phyloP scores from a whole-genome alignment of 2,329 filamentous ascomycete species.

The Talaromyces funiculosus region DNA sequence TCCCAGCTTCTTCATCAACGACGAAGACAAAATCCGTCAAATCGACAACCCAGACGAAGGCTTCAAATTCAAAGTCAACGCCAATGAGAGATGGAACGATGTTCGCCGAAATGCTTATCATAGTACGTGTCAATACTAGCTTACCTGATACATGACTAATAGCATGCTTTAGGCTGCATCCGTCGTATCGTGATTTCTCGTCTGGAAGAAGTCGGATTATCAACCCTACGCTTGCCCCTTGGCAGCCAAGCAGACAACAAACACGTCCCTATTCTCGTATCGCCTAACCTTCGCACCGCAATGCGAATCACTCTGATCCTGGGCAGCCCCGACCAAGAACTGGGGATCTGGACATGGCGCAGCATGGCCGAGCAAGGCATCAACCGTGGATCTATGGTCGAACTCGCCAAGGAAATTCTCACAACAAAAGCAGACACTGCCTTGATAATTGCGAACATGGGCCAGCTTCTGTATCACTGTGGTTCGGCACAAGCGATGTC shows the following conservation, averaged over 20 bases:
- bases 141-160: neutral
- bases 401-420: conserved; percentile 51
- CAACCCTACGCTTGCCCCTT: conserved; percentile 58
- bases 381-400: conserved; percentile 63
- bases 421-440: conserved; percentile 18
- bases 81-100: conserved; percentile 71
- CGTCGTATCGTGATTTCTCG: conserved; percentile 57
- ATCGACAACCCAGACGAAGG: conserved; percentile 61
- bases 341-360: conserved; percentile 70
- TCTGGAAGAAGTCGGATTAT: conserved; percentile 56
- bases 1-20: conserved; percentile 66
- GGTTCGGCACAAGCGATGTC: conserved; percentile 57
- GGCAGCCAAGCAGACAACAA: conserved; percentile 45
- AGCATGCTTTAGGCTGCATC: conserved; percentile 51
- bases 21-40: conserved; percentile 66
- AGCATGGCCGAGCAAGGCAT: conserved; percentile 61
- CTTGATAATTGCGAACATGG: conserved; percentile 71
- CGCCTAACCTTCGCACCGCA: conserved; percentile 50
- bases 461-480: conserved; percentile 72
- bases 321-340: conserved; percentile 64
- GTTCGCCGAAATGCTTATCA: conserved; percentile 70
- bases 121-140: conserved; percentile 39
- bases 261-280: conserved; percentile 65
- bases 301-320: conserved; percentile 67
- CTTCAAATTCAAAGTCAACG: conserved; percentile 69